phyloP scores from a whole-genome alignment of 1,139 yeast genomes.

The Spencermartinsiella ligniputridi region DNA sequence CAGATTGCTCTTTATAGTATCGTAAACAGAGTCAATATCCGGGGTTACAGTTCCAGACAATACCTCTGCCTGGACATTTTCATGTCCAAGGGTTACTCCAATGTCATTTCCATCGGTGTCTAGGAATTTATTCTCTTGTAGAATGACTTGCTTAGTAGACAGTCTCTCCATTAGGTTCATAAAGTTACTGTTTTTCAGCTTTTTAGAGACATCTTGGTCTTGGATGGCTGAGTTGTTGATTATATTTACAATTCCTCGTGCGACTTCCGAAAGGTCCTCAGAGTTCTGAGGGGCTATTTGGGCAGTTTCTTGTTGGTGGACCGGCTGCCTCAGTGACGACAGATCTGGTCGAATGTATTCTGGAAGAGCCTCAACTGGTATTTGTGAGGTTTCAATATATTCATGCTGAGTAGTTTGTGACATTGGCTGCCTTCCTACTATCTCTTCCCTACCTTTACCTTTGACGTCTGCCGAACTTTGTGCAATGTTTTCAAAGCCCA shows the following conservation, averaged over 20 bases:
- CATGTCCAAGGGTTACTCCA: neutral
- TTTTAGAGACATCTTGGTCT: slow-evolving; percentile 18
- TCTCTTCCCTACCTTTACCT: neutral
- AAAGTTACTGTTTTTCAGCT: slow-evolving; percentile 36
- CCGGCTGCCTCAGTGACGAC: neutral
- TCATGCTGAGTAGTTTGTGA: neutral
- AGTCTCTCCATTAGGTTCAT: slow-evolving; percentile 38
- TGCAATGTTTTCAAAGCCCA: neutral
- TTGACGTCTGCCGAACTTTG: neutral
- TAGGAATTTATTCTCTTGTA: slow-evolving; percentile 35
- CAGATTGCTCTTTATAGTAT: neutral
- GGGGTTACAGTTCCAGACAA: neutral
- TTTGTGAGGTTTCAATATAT: neutral
- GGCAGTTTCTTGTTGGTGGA: neutral
- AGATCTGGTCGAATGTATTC: neutral
- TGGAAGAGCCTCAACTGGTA: slow-evolving; percentile 4
- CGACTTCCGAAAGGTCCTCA: slow-evolving; percentile 31
- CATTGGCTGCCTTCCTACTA: too few relatives aligned
- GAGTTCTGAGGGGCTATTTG: neutral
- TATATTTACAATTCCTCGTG: slow-evolving; percentile 28
- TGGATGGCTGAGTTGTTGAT: slow-evolving; percentile 18
- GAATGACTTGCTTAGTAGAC: slow-evolving; percentile 29
- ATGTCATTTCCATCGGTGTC: slow-evolving; percentile 24
- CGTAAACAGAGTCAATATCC: neutral
- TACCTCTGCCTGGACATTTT: neutral